Evolutionary conservation across 768 basidiomycete species (phyloP).

Genomic region (Hirschioporus abietinus): DNA sequence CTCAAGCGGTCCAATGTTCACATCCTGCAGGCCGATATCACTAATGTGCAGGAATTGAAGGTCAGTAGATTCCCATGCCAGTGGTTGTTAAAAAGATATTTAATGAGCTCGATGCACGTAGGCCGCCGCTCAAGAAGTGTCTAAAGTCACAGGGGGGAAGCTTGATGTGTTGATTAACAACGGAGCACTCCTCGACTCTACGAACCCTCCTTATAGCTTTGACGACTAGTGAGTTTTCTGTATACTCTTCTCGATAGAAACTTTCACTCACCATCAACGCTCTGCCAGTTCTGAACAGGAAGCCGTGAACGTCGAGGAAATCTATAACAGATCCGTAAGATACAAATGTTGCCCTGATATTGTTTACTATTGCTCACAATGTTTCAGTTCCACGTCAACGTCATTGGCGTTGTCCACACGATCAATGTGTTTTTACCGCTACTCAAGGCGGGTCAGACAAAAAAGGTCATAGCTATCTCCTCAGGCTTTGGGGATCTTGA

Average conservation of each 20-base stretch:
- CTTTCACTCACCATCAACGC: not conserved
- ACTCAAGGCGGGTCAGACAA: conserved; percentile 23
- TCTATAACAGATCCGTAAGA: conserved; percentile 15
- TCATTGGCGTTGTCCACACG: conserved; percentile 29
- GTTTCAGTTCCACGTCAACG: conserved; percentile 28
- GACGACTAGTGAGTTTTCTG: no score
- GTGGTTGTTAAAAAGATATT: not conserved
- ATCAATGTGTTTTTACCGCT: conserved; percentile 36
- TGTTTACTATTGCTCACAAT: not conserved
- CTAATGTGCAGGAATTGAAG: conserved; percentile 23
- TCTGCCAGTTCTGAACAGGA: conserved; percentile 7
- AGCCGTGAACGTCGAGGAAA: conserved; percentile 19
- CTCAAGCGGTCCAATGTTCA: conserved; percentile 24
- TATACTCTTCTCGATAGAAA: no score
- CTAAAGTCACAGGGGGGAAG: conserved; percentile 20
- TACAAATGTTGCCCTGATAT: not conserved
- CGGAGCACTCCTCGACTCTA: conserved; percentile 18
- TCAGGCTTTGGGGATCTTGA: conserved; percentile 27
- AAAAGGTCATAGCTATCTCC: conserved; percentile 31
- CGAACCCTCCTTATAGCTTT: no score
- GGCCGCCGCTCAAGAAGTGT: conserved; percentile 12
- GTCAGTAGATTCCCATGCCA: conserved; percentile 16
- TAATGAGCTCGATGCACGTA: conserved; percentile 4
- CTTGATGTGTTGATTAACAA: conserved; percentile 35
- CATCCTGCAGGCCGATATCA: conserved; percentile 32